A percentile compares a stretch with the other conserved stretches of the same genome.
These are phyloP conservation scores for Sodiomyces alkalinus DNA, from an alignment of 2,329 filamentous ascomycete species.

Conservation along the genomic window DNA sequence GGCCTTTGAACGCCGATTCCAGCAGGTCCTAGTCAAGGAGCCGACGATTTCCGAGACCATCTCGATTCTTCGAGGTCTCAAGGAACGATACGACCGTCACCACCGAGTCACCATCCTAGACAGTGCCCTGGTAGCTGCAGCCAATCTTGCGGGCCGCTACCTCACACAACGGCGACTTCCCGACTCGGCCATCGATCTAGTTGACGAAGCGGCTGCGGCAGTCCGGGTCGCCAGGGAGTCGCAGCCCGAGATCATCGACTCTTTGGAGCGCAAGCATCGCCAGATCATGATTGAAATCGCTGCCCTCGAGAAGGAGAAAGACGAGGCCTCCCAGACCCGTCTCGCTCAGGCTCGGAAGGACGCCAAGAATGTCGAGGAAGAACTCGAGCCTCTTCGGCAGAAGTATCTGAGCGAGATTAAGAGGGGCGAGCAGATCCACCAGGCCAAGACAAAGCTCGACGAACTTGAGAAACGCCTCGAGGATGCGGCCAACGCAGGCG, in stretches of 20 bases:
- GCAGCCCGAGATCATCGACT: slow-evolving; percentile 90
- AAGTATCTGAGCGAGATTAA: slow-evolving; percentile 92
- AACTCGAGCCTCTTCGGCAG: slow-evolving; percentile 77
- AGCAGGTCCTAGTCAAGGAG: slow-evolving; percentile 95
- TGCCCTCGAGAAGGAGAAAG: slow-evolving; percentile 82
- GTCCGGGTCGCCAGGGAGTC: slow-evolving; percentile 92
- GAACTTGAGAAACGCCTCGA: slow-evolving; percentile 82
- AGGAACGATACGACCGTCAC: slow-evolving; percentile 96
- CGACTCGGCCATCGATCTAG: slow-evolving; percentile 90
- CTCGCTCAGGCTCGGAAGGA: slow-evolving; percentile 75
- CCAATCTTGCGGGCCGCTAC: slow-evolving; percentile 86
- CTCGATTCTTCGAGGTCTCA: slow-evolving; percentile 94
- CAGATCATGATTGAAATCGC: slow-evolving; percentile 97
- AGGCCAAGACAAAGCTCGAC: slow-evolving; percentile 90
- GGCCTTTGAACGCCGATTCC: slow-evolving; percentile 95
- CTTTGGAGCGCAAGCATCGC: slow-evolving; percentile 73
- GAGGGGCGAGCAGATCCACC: slow-evolving; percentile 81
- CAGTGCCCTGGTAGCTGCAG: slow-evolving; percentile 77
- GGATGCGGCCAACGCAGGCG: slow-evolving; percentile 76
- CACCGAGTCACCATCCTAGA: slow-evolving; percentile 96
- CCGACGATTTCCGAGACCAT: slow-evolving; percentile 78
- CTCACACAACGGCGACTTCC: slow-evolving; percentile 81
- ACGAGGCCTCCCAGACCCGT: slow-evolving; percentile 77
- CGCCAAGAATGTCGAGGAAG: slow-evolving; percentile 86
- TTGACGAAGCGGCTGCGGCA: slow-evolving; percentile 94